Base-by-base conservation (phyloP, 2,329 filamentous ascomycete species). In the Alternaria sp. region DNA sequence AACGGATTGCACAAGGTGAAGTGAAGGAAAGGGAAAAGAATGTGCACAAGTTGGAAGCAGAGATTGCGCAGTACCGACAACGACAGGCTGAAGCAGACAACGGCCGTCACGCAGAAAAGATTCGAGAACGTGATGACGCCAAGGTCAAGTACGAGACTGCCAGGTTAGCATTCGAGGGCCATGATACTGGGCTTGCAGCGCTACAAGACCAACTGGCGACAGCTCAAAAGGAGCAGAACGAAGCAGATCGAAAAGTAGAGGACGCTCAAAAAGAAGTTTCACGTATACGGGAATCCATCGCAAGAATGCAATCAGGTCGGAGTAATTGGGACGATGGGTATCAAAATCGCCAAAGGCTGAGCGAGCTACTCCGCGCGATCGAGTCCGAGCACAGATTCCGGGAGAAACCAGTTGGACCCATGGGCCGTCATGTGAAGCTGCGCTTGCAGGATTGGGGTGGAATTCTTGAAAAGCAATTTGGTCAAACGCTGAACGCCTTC, bases 401-500 rank as follows among this genome's bases (percentile, higher is more conserved):
- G 23, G 82, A 87, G 46, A 90, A 86, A 65, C 96, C 96, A 3
- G 84, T 98, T 32, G 96, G 96, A 0, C 96, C 96, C 0, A 83
- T 98, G 13, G 96, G 94, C 28, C 83, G 89, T 23, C 87, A 96
- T 73, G 85, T 99, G 55, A 89, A 89, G 68, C 83, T 99, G 23
- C 82, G 89, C 36, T 90, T 95, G 68, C 91, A 92, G 1, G 86
- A 92, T 70, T 99, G 96, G 96, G 91, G 90, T 1, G 86, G 88
- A 1, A 89, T 97, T 46, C 79, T 99, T 13, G 96, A 99, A 76
- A 91, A 87, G 66, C 87, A 87, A 1, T 85, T 97, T 49, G 92
- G 92, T n/a, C 80, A 79, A 4, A 84, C 82, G 0, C 82, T 98
- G 30, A 91, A 89, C 65, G 89, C 87, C 2, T 99, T 98, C 74